Conservation (phyloP, 306 rosid genomes). For the Echinosophora koreensis region DNA sequence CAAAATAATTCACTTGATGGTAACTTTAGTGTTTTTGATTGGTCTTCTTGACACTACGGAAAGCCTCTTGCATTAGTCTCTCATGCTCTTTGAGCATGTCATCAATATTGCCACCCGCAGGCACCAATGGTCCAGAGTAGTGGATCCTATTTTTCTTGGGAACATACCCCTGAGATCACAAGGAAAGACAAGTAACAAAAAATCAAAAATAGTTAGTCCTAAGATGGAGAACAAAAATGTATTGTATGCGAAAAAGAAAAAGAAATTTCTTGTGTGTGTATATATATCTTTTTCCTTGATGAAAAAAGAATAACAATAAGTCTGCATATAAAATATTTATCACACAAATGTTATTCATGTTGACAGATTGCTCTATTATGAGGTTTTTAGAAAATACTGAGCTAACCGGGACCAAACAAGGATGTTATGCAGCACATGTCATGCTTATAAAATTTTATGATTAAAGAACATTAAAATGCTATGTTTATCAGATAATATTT, state of each 20-base stretch:
- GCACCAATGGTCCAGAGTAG: constrained; percentile 89
- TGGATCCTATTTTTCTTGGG: constrained; percentile 84
- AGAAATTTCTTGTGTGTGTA: no score
- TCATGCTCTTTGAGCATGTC: constrained; percentile 95
- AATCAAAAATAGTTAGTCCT: background rate
- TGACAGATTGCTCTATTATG: background rate
- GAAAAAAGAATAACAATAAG: no score
- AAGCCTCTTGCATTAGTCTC: constrained; percentile 88
- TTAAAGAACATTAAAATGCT: background rate
- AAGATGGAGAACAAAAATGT: background rate
- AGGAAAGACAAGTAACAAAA: background rate
- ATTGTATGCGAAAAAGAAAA: background rate
- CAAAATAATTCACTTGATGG: constrained; percentile 11
- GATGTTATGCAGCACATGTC: background rate
- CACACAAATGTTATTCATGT: background rate
- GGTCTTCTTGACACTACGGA: constrained; percentile 76
- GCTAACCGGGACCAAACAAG: background rate
- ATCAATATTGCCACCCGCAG: constrained; percentile 77
- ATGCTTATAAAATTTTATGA: background rate
- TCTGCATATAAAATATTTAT: background rate
- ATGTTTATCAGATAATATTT: background rate
- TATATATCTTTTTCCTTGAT: no score
- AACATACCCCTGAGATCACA: constrained; percentile 60
- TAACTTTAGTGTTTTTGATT: constrained; percentile 30
- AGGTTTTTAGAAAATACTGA: background rate